Evolutionary conservation across 768 basidiomycete genomes (phyloP), one percentile per base, ranked within the genome.

Genomic region (Boletus insuetus): DNA sequence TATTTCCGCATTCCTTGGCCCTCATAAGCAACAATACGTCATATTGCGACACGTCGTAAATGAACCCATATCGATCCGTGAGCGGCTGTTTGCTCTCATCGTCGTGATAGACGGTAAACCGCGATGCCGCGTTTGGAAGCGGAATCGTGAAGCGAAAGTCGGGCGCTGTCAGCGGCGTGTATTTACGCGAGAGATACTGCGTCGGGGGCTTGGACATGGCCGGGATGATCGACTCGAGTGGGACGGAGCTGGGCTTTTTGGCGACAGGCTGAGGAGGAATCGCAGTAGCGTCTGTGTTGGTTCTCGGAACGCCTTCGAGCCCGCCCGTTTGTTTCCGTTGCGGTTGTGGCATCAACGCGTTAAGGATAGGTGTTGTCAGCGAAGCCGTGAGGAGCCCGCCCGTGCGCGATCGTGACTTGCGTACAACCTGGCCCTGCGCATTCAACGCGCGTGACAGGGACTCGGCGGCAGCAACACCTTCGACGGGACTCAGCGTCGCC

Each of bases 11-110:
- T 53, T 85, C 85, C 63, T 78, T 82, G 17, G 88, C 89, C 29
- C 89, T 79, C 10, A 88, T 69, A 26, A 95, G 78, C 14, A 96
- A 73, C 24, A 92, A 76, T 26, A 89, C 78, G 62, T 95, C 93
- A 62, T 93, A 91, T 61, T 84, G 80, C 3, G 85, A 83, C 1
- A 93, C 81, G 60, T 94, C 91, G 55, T 94, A 94, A 70, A 94
- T 86, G 74, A 95, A 95, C 0, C 94, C 94, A 63, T 87, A 95
- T 6, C 91, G 84, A 58, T 95, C 94, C 19, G 91, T 92, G 53
- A 94, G 73, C 4, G 82, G 82, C 46, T 82, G 76, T 48, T 80
- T 78, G 53, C 73, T 78, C 59, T 78, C 76, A 35, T 82, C 81
- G 43, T 78, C 77, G 19, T 76, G 76, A 47, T 81, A 77, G 19